Percentiles rank a stretch among this genome's conserved stretches.
Evolutionary conservation across 2,329 filamentous ascomycete species (phyloP).

Genomic region (Madurella fahalii): DNA sequence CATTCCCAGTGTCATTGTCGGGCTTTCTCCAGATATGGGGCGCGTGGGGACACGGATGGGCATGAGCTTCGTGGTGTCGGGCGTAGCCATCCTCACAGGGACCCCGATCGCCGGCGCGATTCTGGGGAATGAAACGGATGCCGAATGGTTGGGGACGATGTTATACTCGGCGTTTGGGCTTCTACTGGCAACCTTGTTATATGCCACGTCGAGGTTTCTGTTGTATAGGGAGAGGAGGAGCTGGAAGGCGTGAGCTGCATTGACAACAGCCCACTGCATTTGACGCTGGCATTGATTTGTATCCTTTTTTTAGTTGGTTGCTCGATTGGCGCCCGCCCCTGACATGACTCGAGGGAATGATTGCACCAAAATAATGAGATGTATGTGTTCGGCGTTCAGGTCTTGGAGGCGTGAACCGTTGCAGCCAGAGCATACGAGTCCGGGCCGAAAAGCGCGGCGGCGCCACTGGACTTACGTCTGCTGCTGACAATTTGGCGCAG

Average conservation of each 20-base stretch:
- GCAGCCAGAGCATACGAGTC: no score
- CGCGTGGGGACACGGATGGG: constrained; percentile 40
- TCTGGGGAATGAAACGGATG: constrained; percentile 29
- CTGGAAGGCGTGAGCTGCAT: constrained; percentile 18
- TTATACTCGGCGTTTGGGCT: constrained; percentile 31
- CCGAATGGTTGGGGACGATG: constrained; percentile 32
- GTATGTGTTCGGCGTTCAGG: no score
- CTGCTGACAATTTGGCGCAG: no score
- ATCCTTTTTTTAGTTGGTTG: not conserved
- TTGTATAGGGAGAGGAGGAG: constrained; percentile 24
- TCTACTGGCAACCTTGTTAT: constrained; percentile 25
- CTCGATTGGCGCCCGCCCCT: not conserved
- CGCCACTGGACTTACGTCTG: no score
- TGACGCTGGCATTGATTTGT: not conserved
- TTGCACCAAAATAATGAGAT: no score
- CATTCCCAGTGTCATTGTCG: constrained; percentile 38
- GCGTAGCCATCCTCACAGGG: constrained; percentile 49
- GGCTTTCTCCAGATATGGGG: constrained; percentile 35
- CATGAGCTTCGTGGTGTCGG: constrained; percentile 35
- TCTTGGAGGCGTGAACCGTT: no score
- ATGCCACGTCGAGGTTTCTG: constrained; percentile 21
- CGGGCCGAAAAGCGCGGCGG: no score
- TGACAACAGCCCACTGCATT: not conserved
- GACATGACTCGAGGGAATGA: no score
- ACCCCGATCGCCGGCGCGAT: constrained; percentile 50